Percentiles rank a stretch among this genome's conserved stretches.
Conservation (phyloP, 2,329 filamentous ascomycete genomes). For the Fusarium lyarnte region DNA sequence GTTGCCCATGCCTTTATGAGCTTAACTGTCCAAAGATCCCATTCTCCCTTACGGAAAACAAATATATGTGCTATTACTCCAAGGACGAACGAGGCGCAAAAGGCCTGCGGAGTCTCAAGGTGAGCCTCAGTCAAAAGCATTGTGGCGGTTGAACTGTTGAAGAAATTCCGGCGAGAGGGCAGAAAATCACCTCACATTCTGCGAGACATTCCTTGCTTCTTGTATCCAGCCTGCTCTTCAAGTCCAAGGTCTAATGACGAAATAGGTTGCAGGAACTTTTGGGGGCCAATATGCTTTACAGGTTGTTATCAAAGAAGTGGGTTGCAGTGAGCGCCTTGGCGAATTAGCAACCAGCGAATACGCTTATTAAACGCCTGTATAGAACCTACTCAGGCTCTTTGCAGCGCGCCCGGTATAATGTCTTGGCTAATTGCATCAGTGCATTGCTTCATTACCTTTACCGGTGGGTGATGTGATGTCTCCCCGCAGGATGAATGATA, state of each 20-base stretch:
- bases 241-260: neutral
- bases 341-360: neutral
- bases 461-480: neutral
- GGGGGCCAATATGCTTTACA: neutral
- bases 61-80: neutral
- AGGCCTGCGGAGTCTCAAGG: neutral
- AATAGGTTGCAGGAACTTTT: neutral
- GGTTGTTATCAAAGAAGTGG: neutral
- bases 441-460: neutral
- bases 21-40: constrained; percentile 6
- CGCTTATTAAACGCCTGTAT: neutral
- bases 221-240: neutral
- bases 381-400: no score
- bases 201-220: neutral
- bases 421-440: neutral
- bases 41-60: constrained; percentile 16
- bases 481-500: neutral
- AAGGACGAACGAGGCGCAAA: neutral
- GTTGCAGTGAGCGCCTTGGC: neutral
- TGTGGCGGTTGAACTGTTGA: no score
- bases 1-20: neutral
- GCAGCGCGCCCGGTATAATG: neutral
- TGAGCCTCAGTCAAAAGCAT: neutral
- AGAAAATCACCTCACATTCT: rapidly evolving
- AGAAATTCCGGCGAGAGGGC: no score